Evolutionary conservation across 73 alveolate genomes (phyloP).

Genomic region (Paramecium caudatum): DNA sequence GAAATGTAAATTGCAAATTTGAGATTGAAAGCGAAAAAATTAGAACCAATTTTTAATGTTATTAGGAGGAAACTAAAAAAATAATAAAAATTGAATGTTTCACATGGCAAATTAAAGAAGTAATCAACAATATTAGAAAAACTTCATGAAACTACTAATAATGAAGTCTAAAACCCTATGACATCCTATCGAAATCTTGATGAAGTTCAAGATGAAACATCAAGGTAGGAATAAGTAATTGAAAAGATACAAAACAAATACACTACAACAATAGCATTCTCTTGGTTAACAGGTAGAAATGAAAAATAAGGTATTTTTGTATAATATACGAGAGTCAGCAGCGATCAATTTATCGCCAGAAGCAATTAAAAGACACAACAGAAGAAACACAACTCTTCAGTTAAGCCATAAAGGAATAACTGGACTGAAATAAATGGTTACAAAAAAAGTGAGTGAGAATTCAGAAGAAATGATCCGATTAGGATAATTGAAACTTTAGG

Average conservation of each 20-base stretch:
- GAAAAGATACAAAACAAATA: conserved; percentile 44
- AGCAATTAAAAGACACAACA: not conserved
- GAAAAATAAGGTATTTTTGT: conserved; percentile 36
- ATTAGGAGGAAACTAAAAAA: conserved; percentile 54
- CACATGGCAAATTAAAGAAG: not conserved
- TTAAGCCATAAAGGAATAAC: conserved; percentile 1
- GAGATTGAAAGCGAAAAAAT: conserved; percentile 45
- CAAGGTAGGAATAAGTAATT: not conserved
- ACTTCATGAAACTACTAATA: not conserved
- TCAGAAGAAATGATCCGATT: conserved; percentile 64
- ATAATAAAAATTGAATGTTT: not conserved
- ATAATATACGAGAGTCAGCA: conserved; percentile 25
- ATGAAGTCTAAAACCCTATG: not conserved
- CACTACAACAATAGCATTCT: conserved; percentile 30
- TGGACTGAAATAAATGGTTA: conserved; percentile 31
- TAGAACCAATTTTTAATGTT: conserved; percentile 66
- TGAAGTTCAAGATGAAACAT: not conserved
- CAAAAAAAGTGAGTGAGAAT: conserved; percentile 65
- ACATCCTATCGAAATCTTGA: not conserved
- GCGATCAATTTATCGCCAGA: conserved; percentile 21
- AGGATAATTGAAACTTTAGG: conserved; percentile 15
- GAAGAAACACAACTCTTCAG: conserved; percentile 14
- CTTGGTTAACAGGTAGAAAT: conserved; percentile 50
- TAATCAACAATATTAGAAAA: not conserved
- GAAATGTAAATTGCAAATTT: conserved; percentile 54